A percentile compares a stretch with the other conserved stretches of the same genome.
Evolutionary conservation across 2,329 filamentous ascomycete species (phyloP).

Genomic region (Exophiala sideris): DNA sequence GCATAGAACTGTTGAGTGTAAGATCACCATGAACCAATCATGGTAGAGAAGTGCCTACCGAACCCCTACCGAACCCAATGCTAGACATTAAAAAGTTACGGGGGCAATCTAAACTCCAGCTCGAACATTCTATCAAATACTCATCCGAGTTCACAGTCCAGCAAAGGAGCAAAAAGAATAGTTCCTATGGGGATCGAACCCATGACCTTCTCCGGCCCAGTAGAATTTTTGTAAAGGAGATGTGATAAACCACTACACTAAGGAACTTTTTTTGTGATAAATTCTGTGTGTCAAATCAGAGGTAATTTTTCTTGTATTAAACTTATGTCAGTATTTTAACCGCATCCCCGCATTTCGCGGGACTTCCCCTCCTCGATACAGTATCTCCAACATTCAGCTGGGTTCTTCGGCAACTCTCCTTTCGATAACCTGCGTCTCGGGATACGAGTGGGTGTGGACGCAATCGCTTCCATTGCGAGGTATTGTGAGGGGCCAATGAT

Average conservation of each 20-base stretch:
- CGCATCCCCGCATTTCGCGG: neutral
- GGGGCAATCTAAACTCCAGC: neutral
- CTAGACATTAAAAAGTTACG: neutral
- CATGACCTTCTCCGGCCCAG: slow-evolving; percentile 22
- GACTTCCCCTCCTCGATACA: neutral
- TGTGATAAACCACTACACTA: slow-evolving; percentile 27
- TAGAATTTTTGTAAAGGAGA: slow-evolving; percentile 22
- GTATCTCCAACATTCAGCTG: too few species aligned
- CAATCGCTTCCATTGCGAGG: too few species aligned
- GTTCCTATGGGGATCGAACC: slow-evolving; percentile 26
- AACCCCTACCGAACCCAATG: too few species aligned
- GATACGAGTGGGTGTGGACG: too few species aligned
- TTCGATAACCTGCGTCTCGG: too few species aligned
- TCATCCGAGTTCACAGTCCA: neutral
- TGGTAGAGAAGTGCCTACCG: too few species aligned
- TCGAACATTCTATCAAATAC: too few species aligned
- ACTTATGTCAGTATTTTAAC: neutral
- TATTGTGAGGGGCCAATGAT: too few species aligned
- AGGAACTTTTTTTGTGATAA: slow-evolving; percentile 9
- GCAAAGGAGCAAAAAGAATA: slow-evolving; percentile 12
- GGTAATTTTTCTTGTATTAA: neutral
- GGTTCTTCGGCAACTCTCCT: too few species aligned
- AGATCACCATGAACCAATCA: neutral
- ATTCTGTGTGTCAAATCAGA: slow-evolving; percentile 18
- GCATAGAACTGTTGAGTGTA: slow-evolving; percentile 23